phyloP scores from a whole-genome alignment of 352 stramenopile species.

The Peronospora belbahrii region DNA sequence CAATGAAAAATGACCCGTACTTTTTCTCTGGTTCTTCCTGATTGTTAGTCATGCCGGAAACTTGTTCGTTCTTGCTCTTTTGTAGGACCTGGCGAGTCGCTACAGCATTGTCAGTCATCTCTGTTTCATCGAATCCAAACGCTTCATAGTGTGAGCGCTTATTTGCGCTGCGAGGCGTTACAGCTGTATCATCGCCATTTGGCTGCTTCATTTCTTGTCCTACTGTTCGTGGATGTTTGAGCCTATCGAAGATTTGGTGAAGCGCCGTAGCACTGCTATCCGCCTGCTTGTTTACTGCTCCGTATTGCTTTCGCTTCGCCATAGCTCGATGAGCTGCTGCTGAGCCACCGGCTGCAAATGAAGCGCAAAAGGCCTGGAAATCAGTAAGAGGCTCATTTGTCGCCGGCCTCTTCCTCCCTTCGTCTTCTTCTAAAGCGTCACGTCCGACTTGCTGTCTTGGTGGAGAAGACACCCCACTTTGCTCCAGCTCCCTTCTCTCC shows the following conservation, averaged over 20 bases:
- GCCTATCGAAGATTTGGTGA: constrained; percentile 2
- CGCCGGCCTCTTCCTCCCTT: constrained; percentile 11
- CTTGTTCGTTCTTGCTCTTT: constrained; percentile 17
- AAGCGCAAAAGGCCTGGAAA: constrained; percentile 29
- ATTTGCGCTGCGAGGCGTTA: constrained; percentile 7
- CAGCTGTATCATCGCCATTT: neutral
- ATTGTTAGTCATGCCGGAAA: constrained; percentile 12
- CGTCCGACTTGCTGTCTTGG: constrained; percentile 1
- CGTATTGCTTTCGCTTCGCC: constrained; percentile 22
- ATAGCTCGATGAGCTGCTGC: constrained; percentile 11
- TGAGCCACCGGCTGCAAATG: constrained; percentile 24
- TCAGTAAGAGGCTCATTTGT: constrained; percentile 4
- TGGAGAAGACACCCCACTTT: neutral
- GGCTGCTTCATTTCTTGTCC: neutral
- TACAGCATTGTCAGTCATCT: constrained; percentile 6
- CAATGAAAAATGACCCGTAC: constrained; percentile 11
- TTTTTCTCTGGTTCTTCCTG: constrained; percentile 15
- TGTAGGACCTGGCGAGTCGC: constrained; percentile 6
- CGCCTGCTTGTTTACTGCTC: constrained; percentile 4
- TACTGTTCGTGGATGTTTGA: constrained; percentile 9
- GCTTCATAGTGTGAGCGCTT: constrained; percentile 29
- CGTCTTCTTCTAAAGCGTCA: neutral
- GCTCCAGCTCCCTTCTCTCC: neutral
- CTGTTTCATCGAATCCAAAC: constrained; percentile 20
- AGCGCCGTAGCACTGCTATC: neutral